Conservation (phyloP, 2,329 filamentous ascomycete species). For the Fusarium albosuccineum region DNA sequence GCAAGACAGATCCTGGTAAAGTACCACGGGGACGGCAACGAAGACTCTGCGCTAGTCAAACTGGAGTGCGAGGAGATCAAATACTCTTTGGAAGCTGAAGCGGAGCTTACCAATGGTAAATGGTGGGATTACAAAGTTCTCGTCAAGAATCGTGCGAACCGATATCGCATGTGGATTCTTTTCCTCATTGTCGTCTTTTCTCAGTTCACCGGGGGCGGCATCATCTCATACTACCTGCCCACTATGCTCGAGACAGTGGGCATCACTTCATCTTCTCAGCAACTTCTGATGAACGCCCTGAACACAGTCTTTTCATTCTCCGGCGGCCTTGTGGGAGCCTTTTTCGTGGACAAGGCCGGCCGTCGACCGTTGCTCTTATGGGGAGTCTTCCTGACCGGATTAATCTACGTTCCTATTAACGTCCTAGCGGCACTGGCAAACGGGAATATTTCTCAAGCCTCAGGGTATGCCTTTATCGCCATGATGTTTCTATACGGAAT, state of each 20-base stretch:
- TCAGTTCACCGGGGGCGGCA: not conserved
- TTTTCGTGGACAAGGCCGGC: not conserved
- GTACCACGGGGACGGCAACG: not conserved
- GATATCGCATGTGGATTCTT: not conserved
- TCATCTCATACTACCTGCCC: not conserved
- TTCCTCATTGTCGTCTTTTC: not conserved
- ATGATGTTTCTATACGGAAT: not conserved
- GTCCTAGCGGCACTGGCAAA: not conserved
- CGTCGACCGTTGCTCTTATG: not conserved
- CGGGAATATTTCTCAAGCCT: not conserved
- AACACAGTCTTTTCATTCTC: not conserved
- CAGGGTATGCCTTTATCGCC: not conserved
- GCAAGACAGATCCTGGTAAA: not conserved
- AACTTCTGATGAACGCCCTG: not conserved
- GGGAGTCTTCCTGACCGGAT: not conserved
- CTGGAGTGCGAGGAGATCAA: conserved; percentile 14
- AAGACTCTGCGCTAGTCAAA: not conserved
- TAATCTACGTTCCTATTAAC: not conserved
- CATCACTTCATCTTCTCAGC: not conserved
- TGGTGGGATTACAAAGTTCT: not conserved
- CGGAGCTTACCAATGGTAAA: too few relatives aligned
- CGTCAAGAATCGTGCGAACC: not conserved
- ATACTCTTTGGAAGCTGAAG: not conserved
- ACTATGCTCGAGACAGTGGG: not conserved
- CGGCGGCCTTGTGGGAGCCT: not conserved